Evolutionary conservation across 768 basidiomycete species (phyloP), one percentile per base, ranked within the genome.

Genomic region (Porpolomopsis calyptriformis): DNA sequence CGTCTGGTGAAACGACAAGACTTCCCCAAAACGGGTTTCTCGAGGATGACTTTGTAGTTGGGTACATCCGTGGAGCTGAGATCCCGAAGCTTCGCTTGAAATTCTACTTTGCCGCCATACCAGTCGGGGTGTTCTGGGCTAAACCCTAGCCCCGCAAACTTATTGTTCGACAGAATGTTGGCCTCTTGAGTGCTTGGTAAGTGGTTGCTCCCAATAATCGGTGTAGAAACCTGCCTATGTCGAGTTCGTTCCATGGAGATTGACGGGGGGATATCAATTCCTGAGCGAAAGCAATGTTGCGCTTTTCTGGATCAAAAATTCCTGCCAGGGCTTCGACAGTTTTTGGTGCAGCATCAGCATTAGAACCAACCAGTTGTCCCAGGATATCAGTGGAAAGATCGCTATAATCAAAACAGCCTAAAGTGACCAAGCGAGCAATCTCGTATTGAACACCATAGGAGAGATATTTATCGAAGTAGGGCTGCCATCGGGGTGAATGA

Each of bases 231-330:
- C 19, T 20, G 31, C 42, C 42, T 2, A 52, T 58, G 52, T 84
- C 80, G 2, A 84, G 60, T 55, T 83, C 78, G 33, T 55, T 53
- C 80, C 80, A 85, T 0, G 80, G 79, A 10, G 68, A 66, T 80
- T 85, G 39, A n/a, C 45, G 24, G 38, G 11, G 10, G n/a, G 10
- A 20, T 36, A 31, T 16, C 40, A 45, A 45, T 33, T 24, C 10
- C 43, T 31, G 8, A 23, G 29, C 18, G 37, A 38, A 27, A 16
- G 11, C n/a, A n/a, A n/a, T n/a, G n/a, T n/a, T n/a, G n/a, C n/a
- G n/a, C 11, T 40, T 23, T 33, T 16, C 29, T 22, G 20, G 41
- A 12, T 22, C 25, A 18, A 49, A 37, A 10, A 24, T 6, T 9
- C 42, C 14, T n/a, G 29, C 26, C 31, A 59, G 49, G 11, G 51